A percentile compares a stretch with the other conserved stretches of the same genome.
phyloP scores from a whole-genome alignment of 2,329 filamentous ascomycete species.

The Phoma herbarum region DNA sequence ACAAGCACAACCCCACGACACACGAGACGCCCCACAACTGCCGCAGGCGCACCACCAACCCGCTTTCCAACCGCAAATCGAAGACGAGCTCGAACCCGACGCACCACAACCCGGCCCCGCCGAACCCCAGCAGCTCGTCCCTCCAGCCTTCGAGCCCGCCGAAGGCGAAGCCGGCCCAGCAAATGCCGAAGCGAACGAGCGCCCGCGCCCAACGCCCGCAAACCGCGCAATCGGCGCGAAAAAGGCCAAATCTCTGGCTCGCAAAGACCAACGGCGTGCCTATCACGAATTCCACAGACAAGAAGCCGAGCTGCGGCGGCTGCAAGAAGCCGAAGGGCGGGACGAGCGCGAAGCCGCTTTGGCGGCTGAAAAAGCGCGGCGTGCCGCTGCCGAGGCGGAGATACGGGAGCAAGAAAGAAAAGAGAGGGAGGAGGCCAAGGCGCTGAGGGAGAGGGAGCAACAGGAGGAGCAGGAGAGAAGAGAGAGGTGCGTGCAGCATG shows the following conservation, averaged over 20 bases:
- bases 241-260: slow-evolving; percentile 59
- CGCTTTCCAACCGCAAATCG: slow-evolving; percentile 12
- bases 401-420: slow-evolving; percentile 53
- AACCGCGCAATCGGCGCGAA: slow-evolving; percentile 57
- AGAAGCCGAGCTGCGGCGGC: slow-evolving; percentile 57
- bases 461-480: slow-evolving; percentile 46
- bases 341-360: slow-evolving; percentile 57
- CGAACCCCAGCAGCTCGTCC: slow-evolving; percentile 7
- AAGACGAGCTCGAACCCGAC: slow-evolving; percentile 9
- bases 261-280: slow-evolving; percentile 53
- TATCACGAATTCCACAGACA: slow-evolving; percentile 61
- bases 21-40: background rate
- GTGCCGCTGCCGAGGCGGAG: slow-evolving; percentile 54
- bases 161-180: slow-evolving; percentile 47
- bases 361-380: slow-evolving; percentile 52
- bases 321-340: slow-evolving; percentile 53
- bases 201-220: slow-evolving; percentile 37
- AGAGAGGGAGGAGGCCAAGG: slow-evolving; percentile 52
- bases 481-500: slow-evolving; percentile 43
- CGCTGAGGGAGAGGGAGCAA: slow-evolving; percentile 49
- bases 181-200: slow-evolving; percentile 23
- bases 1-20: slow-evolving; percentile 1
- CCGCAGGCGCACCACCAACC: background rate
- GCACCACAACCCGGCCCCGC: slow-evolving; percentile 37
- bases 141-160: no score